These are phyloP conservation scores for Clonostachys byssicola DNA, from an alignment of 2,329 filamentous ascomycete genomes.

Conservation along the genomic window DNA sequence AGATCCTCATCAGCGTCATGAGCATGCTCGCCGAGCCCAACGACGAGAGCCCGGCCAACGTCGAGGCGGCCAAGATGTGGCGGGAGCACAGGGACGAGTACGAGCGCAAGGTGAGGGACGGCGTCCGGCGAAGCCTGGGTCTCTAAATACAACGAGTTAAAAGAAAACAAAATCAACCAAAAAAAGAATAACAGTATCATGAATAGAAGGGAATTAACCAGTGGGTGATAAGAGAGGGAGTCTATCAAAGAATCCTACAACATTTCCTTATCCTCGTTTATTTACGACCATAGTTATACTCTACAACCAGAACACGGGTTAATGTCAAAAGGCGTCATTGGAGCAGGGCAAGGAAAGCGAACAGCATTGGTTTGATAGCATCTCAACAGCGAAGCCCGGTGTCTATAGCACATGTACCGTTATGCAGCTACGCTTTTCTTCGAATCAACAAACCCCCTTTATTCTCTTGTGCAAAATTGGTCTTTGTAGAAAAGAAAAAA, in stretches of 20 bases:
- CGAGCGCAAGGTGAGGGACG: constrained; percentile 78
- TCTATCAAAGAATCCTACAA: too few relatives aligned
- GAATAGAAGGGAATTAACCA: not conserved
- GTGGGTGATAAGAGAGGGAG: not conserved
- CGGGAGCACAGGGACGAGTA: constrained; percentile 79
- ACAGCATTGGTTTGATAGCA: not conserved
- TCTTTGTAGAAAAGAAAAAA: not conserved
- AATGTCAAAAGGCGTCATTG: not conserved
- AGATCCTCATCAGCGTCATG: constrained; percentile 95
- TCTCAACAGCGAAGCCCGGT: too few relatives aligned
- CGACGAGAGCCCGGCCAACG: constrained; percentile 93
- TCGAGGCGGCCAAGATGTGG: constrained; percentile 97
- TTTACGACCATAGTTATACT: too few relatives aligned
- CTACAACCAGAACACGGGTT: constrained; percentile 9
- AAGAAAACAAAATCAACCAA: not conserved
- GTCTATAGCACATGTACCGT: too few relatives aligned
- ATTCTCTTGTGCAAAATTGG: too few relatives aligned
- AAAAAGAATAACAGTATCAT: not conserved
- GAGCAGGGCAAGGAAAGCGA: not conserved
- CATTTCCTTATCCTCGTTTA: too few relatives aligned
- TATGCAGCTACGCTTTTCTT: too few relatives aligned
- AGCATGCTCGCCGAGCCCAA: constrained; percentile 98
- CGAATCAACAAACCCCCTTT: too few relatives aligned
- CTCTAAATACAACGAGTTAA: constrained; percentile 37
- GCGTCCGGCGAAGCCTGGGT: constrained; percentile 75